phyloP scores from a whole-genome alignment of 768 basidiomycete genomes.

The Jaapia argillacea region DNA sequence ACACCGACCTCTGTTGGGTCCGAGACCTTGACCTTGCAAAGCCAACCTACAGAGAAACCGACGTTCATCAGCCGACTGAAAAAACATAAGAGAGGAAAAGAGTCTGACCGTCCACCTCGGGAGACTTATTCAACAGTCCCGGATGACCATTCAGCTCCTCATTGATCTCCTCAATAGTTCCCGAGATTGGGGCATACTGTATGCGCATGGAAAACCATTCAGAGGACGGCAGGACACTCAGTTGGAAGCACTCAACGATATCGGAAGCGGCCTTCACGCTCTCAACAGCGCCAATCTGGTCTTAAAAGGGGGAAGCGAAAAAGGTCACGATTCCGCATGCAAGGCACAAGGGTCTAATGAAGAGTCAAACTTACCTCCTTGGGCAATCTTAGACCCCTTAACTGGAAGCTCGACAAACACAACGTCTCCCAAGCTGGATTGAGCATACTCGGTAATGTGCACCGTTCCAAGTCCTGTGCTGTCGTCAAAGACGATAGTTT shows the following conservation, averaged over 20 bases:
- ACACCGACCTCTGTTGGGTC: constrained; percentile 61
- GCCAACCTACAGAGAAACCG: constrained; percentile 75
- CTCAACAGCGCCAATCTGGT: constrained; percentile 85
- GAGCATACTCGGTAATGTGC: constrained; percentile 87
- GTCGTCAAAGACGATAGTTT: constrained; percentile 75
- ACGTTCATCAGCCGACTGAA: not conserved
- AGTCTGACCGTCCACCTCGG: constrained; percentile 67
- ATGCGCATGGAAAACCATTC: constrained; percentile 1
- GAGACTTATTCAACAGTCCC: constrained; percentile 78
- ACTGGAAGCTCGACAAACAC: constrained; percentile 90
- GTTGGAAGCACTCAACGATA: constrained; percentile 44
- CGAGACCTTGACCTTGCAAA: constrained; percentile 85
- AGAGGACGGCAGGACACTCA: too few relatives aligned
- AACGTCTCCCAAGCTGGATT: constrained; percentile 87
- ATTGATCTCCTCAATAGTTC: constrained; percentile 75
- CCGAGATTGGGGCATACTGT: constrained; percentile 90
- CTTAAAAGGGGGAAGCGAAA: constrained; percentile 25
- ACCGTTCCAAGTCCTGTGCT: constrained; percentile 68
- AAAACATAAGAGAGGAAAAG: too few relatives aligned
- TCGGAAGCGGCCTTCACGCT: constrained; percentile 96
- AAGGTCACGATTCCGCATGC: not conserved
- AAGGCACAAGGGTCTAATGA: not conserved
- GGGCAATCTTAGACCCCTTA: constrained; percentile 46
- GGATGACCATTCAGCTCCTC: constrained; percentile 55
- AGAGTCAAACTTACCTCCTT: constrained; percentile 56